A percentile compares a stretch with the other conserved stretches of the same genome.
phyloP scores from a whole-genome alignment of 768 basidiomycete genomes.

The Termitomyces sp. region DNA sequence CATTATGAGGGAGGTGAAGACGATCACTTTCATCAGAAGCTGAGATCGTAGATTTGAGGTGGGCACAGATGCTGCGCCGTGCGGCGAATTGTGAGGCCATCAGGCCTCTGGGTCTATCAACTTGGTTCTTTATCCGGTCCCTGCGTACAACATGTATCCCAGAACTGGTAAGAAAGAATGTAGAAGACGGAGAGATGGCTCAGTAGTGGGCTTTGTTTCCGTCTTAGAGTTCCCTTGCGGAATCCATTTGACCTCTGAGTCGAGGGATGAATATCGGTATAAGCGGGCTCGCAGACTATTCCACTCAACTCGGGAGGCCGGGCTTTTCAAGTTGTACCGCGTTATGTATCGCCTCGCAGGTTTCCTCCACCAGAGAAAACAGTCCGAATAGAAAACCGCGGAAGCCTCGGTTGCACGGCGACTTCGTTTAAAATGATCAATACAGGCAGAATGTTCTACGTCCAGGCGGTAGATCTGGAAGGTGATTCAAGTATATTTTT shows the following conservation, averaged over 20 bases:
- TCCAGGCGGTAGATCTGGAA: background rate
- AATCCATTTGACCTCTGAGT: background rate
- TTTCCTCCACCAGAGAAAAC: background rate
- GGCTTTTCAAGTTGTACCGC: conserved; percentile 14
- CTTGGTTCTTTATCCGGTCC: conserved; percentile 1
- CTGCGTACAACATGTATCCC: conserved; percentile 7
- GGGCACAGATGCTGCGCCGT: background rate
- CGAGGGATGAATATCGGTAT: background rate
- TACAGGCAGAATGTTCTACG: background rate
- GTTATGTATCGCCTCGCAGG: conserved; percentile 10
- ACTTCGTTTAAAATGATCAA: background rate
- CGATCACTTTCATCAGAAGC: background rate
- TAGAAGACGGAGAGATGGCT: background rate
- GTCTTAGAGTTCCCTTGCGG: no score
- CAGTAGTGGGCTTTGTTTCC: background rate
- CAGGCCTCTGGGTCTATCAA: background rate
- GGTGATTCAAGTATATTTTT: background rate
- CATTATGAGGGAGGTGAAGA: background rate
- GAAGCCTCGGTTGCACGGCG: conserved; percentile 19
- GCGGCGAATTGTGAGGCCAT: background rate
- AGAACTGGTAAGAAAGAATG: background rate
- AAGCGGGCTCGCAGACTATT: background rate
- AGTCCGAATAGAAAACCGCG: conserved; percentile 13
- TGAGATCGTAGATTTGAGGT: conserved; percentile 12
- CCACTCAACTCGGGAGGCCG: background rate